A percentile compares a stretch with the other conserved stretches of the same genome.
Evolutionary conservation across 345 rosid species (phyloP).

Genomic region (Bretschneidera sinensis): DNA sequence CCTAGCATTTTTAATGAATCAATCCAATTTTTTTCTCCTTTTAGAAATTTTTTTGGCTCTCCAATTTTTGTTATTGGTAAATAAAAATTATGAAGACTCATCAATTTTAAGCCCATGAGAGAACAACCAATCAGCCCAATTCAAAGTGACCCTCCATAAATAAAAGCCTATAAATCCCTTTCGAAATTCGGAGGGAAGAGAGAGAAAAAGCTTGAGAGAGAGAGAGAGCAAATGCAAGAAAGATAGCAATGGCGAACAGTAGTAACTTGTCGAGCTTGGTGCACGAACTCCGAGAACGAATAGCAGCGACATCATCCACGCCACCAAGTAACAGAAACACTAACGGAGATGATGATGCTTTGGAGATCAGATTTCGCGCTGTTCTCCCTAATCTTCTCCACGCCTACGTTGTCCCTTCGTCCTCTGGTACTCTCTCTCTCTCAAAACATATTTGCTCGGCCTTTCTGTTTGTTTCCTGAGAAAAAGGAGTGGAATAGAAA

Average conservation of each 20-base stretch:
- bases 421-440: conserved; percentile 40
- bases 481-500: background rate
- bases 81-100: too few relatives aligned
- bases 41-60: too few relatives aligned
- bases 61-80: too few relatives aligned
- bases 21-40: too few relatives aligned
- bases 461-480: conserved; percentile 1
- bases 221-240: conserved; percentile 15
- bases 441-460: background rate
- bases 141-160: background rate
- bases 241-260: conserved; percentile 21
- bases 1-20: too few relatives aligned
- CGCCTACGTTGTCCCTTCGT: conserved; percentile 70
- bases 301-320: conserved; percentile 65
- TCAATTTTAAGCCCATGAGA: too few relatives aligned
- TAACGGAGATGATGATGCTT: conserved; percentile 47
- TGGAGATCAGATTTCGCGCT: conserved; percentile 62
- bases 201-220: background rate
- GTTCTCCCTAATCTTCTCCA: conserved; percentile 76
- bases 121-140: background rate
- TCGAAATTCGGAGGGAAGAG: conserved; percentile 32
- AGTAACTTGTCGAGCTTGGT: conserved; percentile 62
- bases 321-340: conserved; percentile 27
- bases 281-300: conserved; percentile 80
- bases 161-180: background rate